Evolutionary conservation across 1,139 yeast species (phyloP), one percentile per base, ranked within the genome.

Genomic region (Hyphopichia fennica): DNA sequence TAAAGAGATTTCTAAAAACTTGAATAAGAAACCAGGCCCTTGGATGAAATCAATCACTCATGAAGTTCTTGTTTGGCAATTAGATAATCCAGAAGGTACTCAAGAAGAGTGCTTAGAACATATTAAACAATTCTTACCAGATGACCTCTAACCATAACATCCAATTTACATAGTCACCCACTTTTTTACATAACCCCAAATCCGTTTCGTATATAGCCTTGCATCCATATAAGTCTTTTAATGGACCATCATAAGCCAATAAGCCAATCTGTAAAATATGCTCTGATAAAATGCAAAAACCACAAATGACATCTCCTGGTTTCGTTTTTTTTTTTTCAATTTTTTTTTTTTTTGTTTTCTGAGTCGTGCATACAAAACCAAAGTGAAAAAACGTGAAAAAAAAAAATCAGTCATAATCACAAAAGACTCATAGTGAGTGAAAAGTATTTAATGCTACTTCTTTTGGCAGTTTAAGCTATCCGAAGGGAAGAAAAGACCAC

Each of bases 11-110:
- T 67, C 77, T 39, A 65, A 71, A 38, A 64, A 70, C 14, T 63
- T 85, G 18, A 64, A 72, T 14, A 69, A 67, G 43, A 85, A 84
- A 56, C 89, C 93, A 0, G 98, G 98, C 0, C 90, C 91, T 4
- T 89, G 96, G 96, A 72, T 89, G 74, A 72, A 80, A 8, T 63
- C 64, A 23, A 65, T 82, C 10, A 75, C 79, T 44, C 79, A 78
- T 13, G 63, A 72, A 35, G 73, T 87, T 8, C 60, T 88, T 35
- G 63, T 71, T 13, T 85, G 91, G 87, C 96, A 90, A 62, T 67
- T 89, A 45, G 90, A 85, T 48, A 62, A 87, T 51, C 95, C 95
- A 0, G 55, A 53, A 0, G 73, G 74, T 8, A 58, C 75, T 0
- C 68, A 66, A 40, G 79, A 75, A 1, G 83, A 84, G 31, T 77